Base-by-base conservation (phyloP, 2,329 filamentous ascomycete species). In the Neobulgaria alba region DNA sequence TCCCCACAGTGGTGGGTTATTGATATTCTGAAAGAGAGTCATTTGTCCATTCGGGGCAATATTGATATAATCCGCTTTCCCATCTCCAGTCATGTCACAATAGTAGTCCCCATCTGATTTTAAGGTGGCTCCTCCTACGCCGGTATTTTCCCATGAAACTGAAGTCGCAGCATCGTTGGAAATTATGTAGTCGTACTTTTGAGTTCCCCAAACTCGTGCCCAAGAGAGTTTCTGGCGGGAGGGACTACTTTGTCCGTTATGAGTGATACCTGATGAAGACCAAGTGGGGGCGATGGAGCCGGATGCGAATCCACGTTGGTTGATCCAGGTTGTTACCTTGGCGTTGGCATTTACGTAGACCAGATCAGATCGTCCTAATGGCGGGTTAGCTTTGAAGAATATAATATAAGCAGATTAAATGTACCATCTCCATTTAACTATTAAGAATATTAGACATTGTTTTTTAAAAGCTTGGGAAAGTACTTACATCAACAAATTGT, bases 31-130 rank as follows among this genome's bases (percentile, higher is more conserved):
- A 12, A 7, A 26, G 23, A 26, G 23, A 26, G 23, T 26, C 23
- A 26, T 26, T 26, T 26, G 23, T 7, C 23, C 23, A 26, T 26
- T 26, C 12, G 23, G 23, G 7, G 23, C 23, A 12, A 26, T 26
- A 26, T 26, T 26, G 16, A 45, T 38, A 21, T 45, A 45, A 29
- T 45, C 42, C 10, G 41, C 42, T 5, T 17, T 29, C 14, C 42
- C 42, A 19, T 31, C 30, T 8, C 42, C 42, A 16, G 38, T 41
- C 42, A 45, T 45, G 18, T 45, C 42, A 16, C 42, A 45, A n/a
- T 41, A 45, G 10, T 38, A 23, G 10, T 26, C 31, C 5, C 42
- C 42, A 35, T 45, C 42, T 31, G 33, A 38, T 23, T 33, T 33
- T 20, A 41, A 30, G 8, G 26, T 33, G 17, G 30, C 31, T 17